phyloP scores from a whole-genome alignment of 2,329 filamentous ascomycete genomes.

The Monosporascus sp. region DNA sequence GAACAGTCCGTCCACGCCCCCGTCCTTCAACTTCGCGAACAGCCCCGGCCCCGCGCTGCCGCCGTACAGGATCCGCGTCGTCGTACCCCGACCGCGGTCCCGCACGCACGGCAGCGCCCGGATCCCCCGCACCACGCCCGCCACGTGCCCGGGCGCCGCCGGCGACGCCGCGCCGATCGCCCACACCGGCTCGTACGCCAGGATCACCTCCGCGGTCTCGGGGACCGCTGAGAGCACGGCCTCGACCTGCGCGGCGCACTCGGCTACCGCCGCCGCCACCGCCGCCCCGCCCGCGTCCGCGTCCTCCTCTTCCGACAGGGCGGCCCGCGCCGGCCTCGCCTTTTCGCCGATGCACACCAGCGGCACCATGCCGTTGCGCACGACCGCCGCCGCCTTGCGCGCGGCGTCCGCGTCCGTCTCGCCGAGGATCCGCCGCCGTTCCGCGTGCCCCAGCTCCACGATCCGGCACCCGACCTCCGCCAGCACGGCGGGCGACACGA shows the following conservation, averaged over 20 bases:
- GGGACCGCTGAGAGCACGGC: conserved; percentile 58
- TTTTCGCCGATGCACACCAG: conserved; percentile 77
- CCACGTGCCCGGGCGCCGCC: conserved; percentile 67
- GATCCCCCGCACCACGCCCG: conserved; percentile 62
- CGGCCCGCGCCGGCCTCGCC: conserved; percentile 21
- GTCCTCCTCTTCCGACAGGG: conserved; percentile 33
- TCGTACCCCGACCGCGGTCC: conserved; percentile 39
- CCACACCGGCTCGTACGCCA: conserved; percentile 88
- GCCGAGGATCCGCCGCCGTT: conserved; percentile 64
- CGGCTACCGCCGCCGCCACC: conserved; percentile 55
- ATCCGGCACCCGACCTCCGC: conserved; percentile 63
- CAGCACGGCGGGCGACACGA: conserved; percentile 66
- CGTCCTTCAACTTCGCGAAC: conserved; percentile 60
- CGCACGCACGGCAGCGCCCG: conserved; percentile 47
- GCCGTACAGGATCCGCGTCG: conserved; percentile 71
- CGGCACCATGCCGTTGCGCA: conserved; percentile 65
- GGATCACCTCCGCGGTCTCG: conserved; percentile 60
- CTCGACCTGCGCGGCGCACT: conserved; percentile 62
- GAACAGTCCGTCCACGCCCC: conserved; percentile 70
- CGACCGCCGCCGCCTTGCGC: conserved; percentile 64
- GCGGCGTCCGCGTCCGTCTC: conserved; percentile 68
- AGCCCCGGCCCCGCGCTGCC: conserved; percentile 78
- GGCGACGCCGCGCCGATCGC: conserved; percentile 73
- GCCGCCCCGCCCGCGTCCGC: conserved; percentile 28
- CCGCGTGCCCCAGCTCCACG: conserved; percentile 77